A percentile compares a stretch with the other conserved stretches of the same genome.
Conservation (phyloP, 352 stramenopile genomes). For the Lagenidium sp. region DNA sequence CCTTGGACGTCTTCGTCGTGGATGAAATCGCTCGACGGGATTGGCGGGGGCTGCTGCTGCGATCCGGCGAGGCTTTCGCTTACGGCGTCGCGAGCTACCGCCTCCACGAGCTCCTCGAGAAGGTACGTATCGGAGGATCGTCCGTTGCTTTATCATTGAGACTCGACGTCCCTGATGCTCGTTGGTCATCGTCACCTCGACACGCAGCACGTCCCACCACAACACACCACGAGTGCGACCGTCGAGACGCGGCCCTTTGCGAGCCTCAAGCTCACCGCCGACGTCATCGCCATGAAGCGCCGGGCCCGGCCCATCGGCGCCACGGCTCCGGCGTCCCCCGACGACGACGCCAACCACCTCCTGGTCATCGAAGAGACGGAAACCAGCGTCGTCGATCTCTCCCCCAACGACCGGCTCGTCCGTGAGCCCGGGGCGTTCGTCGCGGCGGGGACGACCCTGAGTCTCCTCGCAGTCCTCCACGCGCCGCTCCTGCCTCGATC, state of each 20-base stretch:
- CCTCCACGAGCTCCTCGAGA: constrained; percentile 51
- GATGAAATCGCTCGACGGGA: constrained; percentile 51
- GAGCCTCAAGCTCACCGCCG: constrained; percentile 41
- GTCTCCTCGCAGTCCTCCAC: constrained; percentile 32
- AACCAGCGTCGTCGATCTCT: neutral
- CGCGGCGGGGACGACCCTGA: constrained; percentile 25
- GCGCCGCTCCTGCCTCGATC: constrained; percentile 10
- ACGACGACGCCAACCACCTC: constrained; percentile 11
- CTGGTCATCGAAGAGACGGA: too few species aligned
- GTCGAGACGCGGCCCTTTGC: too few species aligned
- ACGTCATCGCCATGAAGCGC: constrained; percentile 44
- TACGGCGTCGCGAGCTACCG: constrained; percentile 49
- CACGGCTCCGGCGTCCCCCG: constrained; percentile 1
- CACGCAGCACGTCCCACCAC: too few species aligned
- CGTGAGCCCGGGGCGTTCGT: constrained; percentile 55
- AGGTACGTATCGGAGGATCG: too few species aligned
- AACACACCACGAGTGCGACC: too few species aligned
- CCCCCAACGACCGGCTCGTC: constrained; percentile 33
- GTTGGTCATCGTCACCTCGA: too few species aligned
- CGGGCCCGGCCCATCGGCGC: constrained; percentile 35
- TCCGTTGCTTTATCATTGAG: too few species aligned
- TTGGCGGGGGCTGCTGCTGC: constrained; percentile 29
- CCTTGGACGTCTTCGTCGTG: constrained; percentile 35
- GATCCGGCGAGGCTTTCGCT: constrained; percentile 34
- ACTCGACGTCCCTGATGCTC: too few species aligned